Percentiles rank a stretch among this genome's conserved stretches.
These are phyloP conservation scores for Dictyostelium capitatum DNA, from an alignment of 78 protist species.

Conservation along the genomic window DNA sequence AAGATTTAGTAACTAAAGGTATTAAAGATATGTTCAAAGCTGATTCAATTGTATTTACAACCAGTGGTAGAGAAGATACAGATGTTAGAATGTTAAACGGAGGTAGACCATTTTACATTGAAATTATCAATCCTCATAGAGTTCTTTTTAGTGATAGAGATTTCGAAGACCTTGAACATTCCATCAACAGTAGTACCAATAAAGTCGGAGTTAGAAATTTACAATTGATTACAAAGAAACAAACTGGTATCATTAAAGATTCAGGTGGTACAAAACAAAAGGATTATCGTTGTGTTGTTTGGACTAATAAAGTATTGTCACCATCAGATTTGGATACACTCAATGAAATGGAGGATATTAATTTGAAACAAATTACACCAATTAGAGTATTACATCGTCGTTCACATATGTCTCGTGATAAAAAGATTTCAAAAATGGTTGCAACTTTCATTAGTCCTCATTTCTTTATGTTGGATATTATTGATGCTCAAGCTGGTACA, in stretches of 20 bases:
- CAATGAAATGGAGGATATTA: neutral
- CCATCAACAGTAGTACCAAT: constrained; percentile 16
- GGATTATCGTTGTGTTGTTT: constrained; percentile 83
- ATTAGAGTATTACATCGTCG: constrained; percentile 93
- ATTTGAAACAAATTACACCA: constrained; percentile 89
- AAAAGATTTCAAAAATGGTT: constrained; percentile 43
- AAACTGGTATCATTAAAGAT: constrained; percentile 60
- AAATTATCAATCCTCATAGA: constrained; percentile 75
- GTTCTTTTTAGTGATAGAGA: constrained; percentile 24
- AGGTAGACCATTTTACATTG: constrained; percentile 94
- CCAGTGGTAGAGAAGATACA: constrained; percentile 94
- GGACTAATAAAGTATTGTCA: constrained; percentile 43
- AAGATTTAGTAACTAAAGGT: neutral
- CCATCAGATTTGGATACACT: constrained; percentile 13
- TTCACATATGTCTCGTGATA: constrained; percentile 41
- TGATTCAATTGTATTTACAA: neutral
- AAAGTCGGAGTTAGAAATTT: constrained; percentile 61
- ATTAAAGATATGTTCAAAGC: constrained; percentile 3
- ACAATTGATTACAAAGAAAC: constrained; percentile 77
- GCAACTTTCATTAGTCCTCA: constrained; percentile 77
- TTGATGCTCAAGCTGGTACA: constrained; percentile 91
- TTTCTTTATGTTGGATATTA: constrained; percentile 76
- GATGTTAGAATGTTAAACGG: constrained; percentile 96
- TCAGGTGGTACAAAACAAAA: constrained; percentile 84
- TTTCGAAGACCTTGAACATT: neutral